These are phyloP conservation scores for Trematosphaeria pertusa DNA, from an alignment of 2,329 filamentous ascomycete genomes.

Conservation along the genomic window DNA sequence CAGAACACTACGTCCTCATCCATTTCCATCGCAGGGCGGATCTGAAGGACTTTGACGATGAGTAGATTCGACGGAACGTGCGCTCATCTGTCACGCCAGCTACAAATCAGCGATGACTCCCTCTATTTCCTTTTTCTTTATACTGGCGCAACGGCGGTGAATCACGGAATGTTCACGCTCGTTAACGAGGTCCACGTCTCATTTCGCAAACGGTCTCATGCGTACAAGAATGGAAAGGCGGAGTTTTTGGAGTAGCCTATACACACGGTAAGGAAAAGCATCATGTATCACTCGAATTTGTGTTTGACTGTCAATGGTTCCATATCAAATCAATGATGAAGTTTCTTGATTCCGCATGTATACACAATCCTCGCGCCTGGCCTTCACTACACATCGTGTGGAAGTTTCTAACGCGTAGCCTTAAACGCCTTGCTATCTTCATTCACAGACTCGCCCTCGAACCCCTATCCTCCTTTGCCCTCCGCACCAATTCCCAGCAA, in stretches of 20 bases:
- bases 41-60: slow-evolving; percentile 10
- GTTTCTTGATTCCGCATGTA: too few species aligned
- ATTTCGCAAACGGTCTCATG: too few species aligned
- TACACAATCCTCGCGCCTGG: too few species aligned
- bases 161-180: not conserved
- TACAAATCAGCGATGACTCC: too few species aligned
- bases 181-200: not conserved
- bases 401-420: not conserved
- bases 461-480: slow-evolving; percentile 13
- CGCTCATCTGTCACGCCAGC: too few species aligned
- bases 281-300: too few species aligned
- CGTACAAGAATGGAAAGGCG: too few species aligned
- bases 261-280: too few species aligned
- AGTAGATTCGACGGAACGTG: not conserved
- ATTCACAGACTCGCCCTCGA: not conserved
- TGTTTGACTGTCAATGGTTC: too few species aligned
- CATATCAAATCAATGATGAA: too few species aligned
- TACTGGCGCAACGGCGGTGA: not conserved
- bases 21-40: slow-evolving; percentile 22
- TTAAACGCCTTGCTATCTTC: not conserved
- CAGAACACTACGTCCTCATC: slow-evolving; percentile 26
- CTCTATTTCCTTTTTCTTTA: not conserved
- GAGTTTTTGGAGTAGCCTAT: too few species aligned
- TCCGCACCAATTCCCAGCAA: slow-evolving; percentile 25
- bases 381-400: too few species aligned